Base-by-base conservation (phyloP, 2,329 filamentous ascomycete genomes). In the Metarhizium guizhouense region DNA sequence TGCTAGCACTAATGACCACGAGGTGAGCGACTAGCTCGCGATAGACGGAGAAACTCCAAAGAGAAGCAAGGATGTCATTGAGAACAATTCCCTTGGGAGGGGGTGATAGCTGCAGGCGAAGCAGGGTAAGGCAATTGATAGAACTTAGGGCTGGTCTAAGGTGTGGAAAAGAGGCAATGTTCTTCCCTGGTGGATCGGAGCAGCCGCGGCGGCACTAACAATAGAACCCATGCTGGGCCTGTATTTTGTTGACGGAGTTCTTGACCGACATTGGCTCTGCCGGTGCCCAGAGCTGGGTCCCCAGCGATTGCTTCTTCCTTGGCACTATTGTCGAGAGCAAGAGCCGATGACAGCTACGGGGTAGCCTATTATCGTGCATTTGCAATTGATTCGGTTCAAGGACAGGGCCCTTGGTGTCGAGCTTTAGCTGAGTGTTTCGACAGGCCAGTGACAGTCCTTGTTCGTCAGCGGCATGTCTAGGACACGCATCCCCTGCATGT, bases 401-500 rank as follows among this genome's bases (percentile, higher is more conserved):
- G 10, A 34, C 32, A 11, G 32, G 32, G 42, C 42, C 18, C 10
- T 11, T 25, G 42, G 10, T 45, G 32, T 11, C 10, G 32, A 8
- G 10, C 25, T 32, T 20, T 48, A 48, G 20, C 45, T 45, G 42
- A 45, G 42, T 45, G 32, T 34, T 7, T 34, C 10, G 6, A 6
- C 8, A 13, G 42, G 3, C 4, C 11, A 18, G 16, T 25, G 42
- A 16, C n/a, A 25, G 56, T 60, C 52, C 58, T 63, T 59, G 61
- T 63, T 62, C 55, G 52, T 56, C 52, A 59, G 59, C 62, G 68
- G 65, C 61, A 65, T 68, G 68, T 71, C 70, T 62, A 1, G 59
- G 67, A 68, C 66, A 66, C 68, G 62, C 65, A 63, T 61, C 57
- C 58, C 47, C 60, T 61, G 60, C 62, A 66, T 72, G 71, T 74